phyloP scores from a whole-genome alignment of 2,329 filamentous ascomycete genomes.

The Calonectria hongkongensis region DNA sequence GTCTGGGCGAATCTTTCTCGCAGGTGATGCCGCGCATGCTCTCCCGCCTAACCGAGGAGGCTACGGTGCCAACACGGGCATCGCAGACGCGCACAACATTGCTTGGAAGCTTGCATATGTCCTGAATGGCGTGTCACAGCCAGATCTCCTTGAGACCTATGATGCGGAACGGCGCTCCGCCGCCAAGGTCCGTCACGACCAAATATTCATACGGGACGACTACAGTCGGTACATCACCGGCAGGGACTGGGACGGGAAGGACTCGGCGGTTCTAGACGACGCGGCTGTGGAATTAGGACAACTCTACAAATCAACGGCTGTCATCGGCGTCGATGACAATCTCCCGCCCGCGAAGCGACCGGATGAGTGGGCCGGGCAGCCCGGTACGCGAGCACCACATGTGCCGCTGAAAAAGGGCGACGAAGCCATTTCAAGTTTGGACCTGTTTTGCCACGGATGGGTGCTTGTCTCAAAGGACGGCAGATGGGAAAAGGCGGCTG shows the following conservation, averaged over 20 bases:
- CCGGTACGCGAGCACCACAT: constrained; percentile 50
- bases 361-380: constrained; percentile 50
- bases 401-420: constrained; percentile 34
- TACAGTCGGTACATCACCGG: constrained; percentile 38
- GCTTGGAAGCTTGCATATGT: constrained; percentile 65
- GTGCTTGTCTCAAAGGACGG: constrained; percentile 38
- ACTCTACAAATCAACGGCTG: constrained; percentile 33
- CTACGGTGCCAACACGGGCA: constrained; percentile 59
- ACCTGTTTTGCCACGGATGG: constrained; percentile 39
- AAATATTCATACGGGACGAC: constrained; percentile 51
- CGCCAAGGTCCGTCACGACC: constrained; percentile 52
- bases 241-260: constrained; percentile 37
- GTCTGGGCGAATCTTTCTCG: constrained; percentile 57
- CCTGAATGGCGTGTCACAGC: constrained; percentile 47
- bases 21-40: constrained; percentile 60
- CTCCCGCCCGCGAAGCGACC: constrained; percentile 40
- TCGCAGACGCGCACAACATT: constrained; percentile 64
- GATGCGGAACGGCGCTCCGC: constrained; percentile 61
- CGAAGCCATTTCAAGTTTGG: constrained; percentile 37
- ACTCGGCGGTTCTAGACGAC: constrained; percentile 38
- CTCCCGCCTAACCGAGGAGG: constrained; percentile 60
- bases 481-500: constrained; percentile 22
- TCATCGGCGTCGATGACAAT: constrained; percentile 16
- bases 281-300: constrained; percentile 44
- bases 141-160: constrained; percentile 61